phyloP scores from a whole-genome alignment of 2,329 filamentous ascomycete species.

The Sporothrix dimorphospora region DNA sequence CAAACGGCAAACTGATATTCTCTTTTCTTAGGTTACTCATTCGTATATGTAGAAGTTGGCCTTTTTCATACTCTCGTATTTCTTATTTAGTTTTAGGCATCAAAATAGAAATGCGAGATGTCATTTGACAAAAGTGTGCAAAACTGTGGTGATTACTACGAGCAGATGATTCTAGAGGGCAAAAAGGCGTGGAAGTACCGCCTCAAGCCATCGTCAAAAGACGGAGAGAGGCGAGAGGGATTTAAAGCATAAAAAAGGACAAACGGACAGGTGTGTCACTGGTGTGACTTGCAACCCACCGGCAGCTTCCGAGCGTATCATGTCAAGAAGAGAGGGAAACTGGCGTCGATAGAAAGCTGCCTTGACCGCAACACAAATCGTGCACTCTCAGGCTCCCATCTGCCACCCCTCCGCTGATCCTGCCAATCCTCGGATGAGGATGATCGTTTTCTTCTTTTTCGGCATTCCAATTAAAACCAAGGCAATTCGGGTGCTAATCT shows the following conservation, averaged over 20 bases:
- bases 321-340: not conserved
- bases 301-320: conserved; percentile 6
- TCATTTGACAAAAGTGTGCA: no score
- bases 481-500: not conserved
- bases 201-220: not conserved
- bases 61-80: no score
- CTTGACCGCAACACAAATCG: not conserved
- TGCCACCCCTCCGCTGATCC: not conserved
- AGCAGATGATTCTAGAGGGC: not conserved
- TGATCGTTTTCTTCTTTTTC: not conserved
- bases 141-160: conserved; percentile 7
- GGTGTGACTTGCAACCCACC: not conserved
- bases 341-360: not conserved
- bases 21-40: no score
- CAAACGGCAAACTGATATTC: no score
- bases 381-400: not conserved
- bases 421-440: not conserved
- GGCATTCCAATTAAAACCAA: conserved; percentile 10
- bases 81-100: not conserved
- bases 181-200: not conserved
- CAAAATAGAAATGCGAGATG: no score
- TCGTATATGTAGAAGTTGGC: no score
- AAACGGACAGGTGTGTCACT: not conserved
- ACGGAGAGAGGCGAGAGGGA: not conserved
- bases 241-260: not conserved